Evolutionary conservation across 257 asterid species (phyloP), one percentile per base, ranked within the genome.

Genomic region (Plantago ovata): DNA sequence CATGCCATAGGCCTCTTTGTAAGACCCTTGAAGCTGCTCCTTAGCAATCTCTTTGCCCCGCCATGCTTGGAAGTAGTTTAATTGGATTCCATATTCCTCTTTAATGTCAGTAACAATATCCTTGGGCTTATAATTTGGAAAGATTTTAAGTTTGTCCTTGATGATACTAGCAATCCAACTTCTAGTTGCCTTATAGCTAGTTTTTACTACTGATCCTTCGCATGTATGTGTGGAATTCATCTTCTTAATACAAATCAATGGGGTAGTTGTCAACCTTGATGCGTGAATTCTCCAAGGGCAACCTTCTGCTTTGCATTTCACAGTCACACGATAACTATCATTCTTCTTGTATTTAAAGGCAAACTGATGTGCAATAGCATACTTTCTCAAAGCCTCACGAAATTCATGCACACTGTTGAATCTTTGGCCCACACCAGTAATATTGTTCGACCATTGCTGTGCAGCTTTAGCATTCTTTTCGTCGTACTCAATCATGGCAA

Each of bases 201-300:
- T 84, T 32, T 79, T 80, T 28, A 76, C 67, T 18, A 56, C 76
- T 4, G 88, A 78, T 33, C 99, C 95, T 71, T 84, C 97, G 75
- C 99, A 93, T n/a, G 97, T 77, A 75, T 93, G 99, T 4, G 83
- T 68, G 11, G 99, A 64, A 58, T 77, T 82, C 99, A 93, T 89
- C 81, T 93, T 93, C 79, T 93, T 93, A 33, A 91, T 87, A 69
- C 97, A 93, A 54, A 93, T 89, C 45, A 93, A 67, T n/a, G 93
- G 99, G 40, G 99, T 93, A 47, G 96, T 93, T 3, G 98, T 83
- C 72, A 93, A 69, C 67, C 96, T 82, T 42, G 99, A 93, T 19
- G 99, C 99, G 43, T 93, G 97, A 65, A 93, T 84, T 77, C 99
- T 84, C 99, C 99, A 93, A 1, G 87, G 97, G 54, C 99, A 93